These are phyloP conservation scores for Suillus ampliporus DNA, from an alignment of 768 basidiomycete genomes.

Conservation along the genomic window DNA sequence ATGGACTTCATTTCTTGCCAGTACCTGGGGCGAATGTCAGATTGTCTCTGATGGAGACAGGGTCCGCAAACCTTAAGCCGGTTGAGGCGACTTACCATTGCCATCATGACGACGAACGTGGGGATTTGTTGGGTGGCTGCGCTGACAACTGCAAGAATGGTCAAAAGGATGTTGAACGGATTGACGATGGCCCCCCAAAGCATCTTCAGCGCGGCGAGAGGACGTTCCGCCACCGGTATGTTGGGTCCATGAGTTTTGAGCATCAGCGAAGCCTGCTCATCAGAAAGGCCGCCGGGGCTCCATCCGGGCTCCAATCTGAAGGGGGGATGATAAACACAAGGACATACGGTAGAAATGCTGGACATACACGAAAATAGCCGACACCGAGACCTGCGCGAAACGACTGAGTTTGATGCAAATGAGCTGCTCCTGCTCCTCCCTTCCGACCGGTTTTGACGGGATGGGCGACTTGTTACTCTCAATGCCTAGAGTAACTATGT, in stretches of 20 bases:
- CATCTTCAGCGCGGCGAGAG: conserved; percentile 33
- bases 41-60: background rate
- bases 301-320: conserved; percentile 32
- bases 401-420: conserved; percentile 25
- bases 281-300: conserved; percentile 29
- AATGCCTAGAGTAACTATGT: background rate
- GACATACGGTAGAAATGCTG: background rate
- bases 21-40: conserved; percentile 20
- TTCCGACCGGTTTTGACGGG: background rate
- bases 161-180: conserved; percentile 40
- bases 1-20: conserved; percentile 42
- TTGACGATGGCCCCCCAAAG: conserved; percentile 41
- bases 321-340: background rate
- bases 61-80: conserved; percentile 28
- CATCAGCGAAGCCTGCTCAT: conserved; percentile 22
- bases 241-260: conserved; percentile 34
- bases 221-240: conserved; percentile 36
- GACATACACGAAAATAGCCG: conserved; percentile 31
- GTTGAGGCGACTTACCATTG: conserved; percentile 43
- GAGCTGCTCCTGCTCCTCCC: background rate
- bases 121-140: conserved; percentile 38
- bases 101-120: conserved; percentile 41
- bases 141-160: conserved; percentile 36
- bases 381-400: conserved; percentile 30
- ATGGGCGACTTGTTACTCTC: background rate